A percentile compares a stretch with the other conserved stretches of the same genome.
phyloP scores from a whole-genome alignment of 2,329 filamentous ascomycete species.

The Colletotrichum horii region DNA sequence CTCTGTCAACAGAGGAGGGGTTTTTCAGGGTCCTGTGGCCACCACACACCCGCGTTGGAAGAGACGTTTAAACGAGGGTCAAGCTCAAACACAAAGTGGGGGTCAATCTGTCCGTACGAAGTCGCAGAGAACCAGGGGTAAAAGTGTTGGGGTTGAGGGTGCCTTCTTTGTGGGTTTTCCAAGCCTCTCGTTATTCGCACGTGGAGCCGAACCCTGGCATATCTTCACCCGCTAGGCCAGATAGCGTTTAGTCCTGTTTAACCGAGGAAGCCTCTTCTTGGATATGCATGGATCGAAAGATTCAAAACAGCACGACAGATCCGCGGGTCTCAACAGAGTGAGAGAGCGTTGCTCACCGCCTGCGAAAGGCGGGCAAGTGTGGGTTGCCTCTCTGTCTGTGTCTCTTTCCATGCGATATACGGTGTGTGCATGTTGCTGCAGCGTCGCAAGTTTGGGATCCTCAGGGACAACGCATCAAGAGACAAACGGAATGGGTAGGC shows the following conservation, averaged over 20 bases:
- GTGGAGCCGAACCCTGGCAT: conserved; percentile 14
- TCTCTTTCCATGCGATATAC: background rate
- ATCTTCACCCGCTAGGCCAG: background rate
- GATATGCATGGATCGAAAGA: background rate
- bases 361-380: background rate
- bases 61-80: background rate
- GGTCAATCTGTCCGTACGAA: background rate
- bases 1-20: background rate
- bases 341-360: conserved; percentile 1
- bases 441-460: background rate
- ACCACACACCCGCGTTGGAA: background rate
- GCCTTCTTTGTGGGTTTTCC: background rate
- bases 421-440: background rate
- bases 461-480: background rate
- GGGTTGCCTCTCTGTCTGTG: background rate
- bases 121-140: background rate
- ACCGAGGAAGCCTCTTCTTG: conserved; percentile 5
- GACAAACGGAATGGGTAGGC: background rate
- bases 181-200: background rate
- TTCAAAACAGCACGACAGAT: background rate
- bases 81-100: conserved; percentile 15
- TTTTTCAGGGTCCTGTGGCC: conserved; percentile 1
- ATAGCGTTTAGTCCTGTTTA: background rate
- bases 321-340: conserved; percentile 19
- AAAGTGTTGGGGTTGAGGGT: conserved; percentile 21